Base-by-base conservation (phyloP, 1,139 yeast species). In the Insectozyma bohioensis region DNA sequence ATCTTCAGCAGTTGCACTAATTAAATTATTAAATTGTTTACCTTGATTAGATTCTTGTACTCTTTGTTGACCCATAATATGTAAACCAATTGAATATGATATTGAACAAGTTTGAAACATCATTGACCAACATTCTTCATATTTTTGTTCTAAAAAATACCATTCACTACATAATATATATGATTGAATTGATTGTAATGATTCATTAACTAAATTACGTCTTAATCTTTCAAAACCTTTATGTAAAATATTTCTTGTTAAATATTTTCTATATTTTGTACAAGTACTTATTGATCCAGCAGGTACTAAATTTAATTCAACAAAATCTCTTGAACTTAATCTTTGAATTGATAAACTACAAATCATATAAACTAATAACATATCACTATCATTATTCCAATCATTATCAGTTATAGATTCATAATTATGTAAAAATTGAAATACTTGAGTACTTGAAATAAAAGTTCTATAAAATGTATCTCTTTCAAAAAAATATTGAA, bases 371-470 rank as follows among this genome's bases (percentile, higher is more conserved):
- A 72, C 51, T 27, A 73, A 52, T 24, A 74, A 54, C 42, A 74
- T 49, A 37, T 72, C 78, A 47, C 73, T 78, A 41, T 72, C 75
- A 39, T 67, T 58, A 35, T 68, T 73, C 78, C 79, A 72, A 26
- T 56, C 61, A 36, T 60, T 54, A 30, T 61, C 65, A 14, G 54
- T 53, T 20, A 63, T 53, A 2, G 44, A 23, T 10, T 54, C 52
- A 42, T 64, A 61, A 10, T 45, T 45, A 10, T 55, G 46, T 15
- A 68, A 45, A 34, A 67, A 67, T 7, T 48, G 53, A 15, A 60
- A 34, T 2, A 63, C 51, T 17, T 49, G 47, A 4, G 41, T 26
- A 31, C 51, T 53, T 10, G 61, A 50, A 10, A 68, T 56, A 35
- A 65, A 66, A 3, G 64, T 51, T 33, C 53, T 52, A 37, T 62